Conservation (phyloP, 441 rosid genomes). For the Mallotus repandus region DNA sequence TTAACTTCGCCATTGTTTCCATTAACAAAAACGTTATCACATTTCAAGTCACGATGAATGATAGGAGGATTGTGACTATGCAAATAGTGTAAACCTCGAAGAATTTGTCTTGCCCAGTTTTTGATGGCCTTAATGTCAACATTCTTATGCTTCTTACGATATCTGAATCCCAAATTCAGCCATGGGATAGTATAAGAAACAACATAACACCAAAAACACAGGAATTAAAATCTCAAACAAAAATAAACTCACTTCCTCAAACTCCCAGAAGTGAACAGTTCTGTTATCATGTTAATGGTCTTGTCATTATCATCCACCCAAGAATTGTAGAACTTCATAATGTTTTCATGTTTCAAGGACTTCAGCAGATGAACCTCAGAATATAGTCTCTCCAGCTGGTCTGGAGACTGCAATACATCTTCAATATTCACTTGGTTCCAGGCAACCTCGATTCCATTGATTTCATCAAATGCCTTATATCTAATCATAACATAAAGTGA, state of each 20-base stretch:
- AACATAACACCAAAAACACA: not conserved
- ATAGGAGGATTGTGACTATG: constrained; percentile 67
- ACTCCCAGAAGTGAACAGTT: constrained; percentile 74
- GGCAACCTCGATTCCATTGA: constrained; percentile 78
- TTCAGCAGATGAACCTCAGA: constrained; percentile 72
- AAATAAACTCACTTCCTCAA: constrained; percentile 56
- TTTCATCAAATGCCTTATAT: constrained; percentile 76
- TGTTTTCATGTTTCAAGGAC: constrained; percentile 63
- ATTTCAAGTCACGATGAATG: constrained; percentile 77
- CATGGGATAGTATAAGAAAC: constrained; percentile 11
- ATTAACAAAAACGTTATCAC: constrained; percentile 80
- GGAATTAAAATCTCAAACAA: not conserved
- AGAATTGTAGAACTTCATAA: constrained; percentile 58
- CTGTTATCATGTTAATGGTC: constrained; percentile 80
- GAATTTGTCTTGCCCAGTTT: constrained; percentile 82
- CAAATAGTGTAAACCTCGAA: constrained; percentile 65
- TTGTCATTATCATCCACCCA: constrained; percentile 72
- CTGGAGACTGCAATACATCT: constrained; percentile 64
- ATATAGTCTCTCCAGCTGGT: constrained; percentile 61
- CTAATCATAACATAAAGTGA: constrained; percentile 30
- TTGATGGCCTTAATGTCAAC: constrained; percentile 74
- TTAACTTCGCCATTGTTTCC: constrained; percentile 83
- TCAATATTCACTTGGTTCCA: constrained; percentile 72
- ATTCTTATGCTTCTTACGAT: constrained; percentile 67
- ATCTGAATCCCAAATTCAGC: constrained; percentile 31